A percentile compares a stretch with the other conserved stretches of the same genome.
phyloP scores from a whole-genome alignment of 306 rosid species.

The Casuarina equisetifolia region DNA sequence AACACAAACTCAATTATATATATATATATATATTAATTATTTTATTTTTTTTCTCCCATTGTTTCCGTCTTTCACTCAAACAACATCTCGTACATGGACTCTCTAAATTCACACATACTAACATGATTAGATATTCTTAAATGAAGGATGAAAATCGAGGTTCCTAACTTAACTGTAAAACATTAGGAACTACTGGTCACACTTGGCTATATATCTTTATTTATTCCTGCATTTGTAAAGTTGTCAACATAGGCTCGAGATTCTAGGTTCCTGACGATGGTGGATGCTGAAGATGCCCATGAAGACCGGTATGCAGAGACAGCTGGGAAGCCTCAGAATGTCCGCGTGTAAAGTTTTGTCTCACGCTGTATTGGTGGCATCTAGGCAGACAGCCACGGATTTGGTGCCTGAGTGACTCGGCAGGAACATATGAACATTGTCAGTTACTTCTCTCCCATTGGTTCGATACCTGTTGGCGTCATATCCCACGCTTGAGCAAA shows the following conservation, averaged over 20 bases:
- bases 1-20: too few relatives aligned
- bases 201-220: too few relatives aligned
- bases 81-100: too few relatives aligned
- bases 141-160: too few relatives aligned
- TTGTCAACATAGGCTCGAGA: not conserved
- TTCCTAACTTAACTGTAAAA: too few relatives aligned
- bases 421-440: not conserved
- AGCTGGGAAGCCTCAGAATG: not conserved
- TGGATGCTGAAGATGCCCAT: slow-evolving; percentile 12
- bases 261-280: not conserved
- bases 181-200: too few relatives aligned
- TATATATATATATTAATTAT: too few relatives aligned
- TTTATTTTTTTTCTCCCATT: too few relatives aligned
- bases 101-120: too few relatives aligned
- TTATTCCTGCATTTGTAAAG: not conserved
- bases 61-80: too few relatives aligned
- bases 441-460: not conserved
- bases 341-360: not conserved
- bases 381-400: not conserved
- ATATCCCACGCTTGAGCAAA: too few relatives aligned
- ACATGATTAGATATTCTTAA: too few relatives aligned
- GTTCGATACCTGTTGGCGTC: not conserved
- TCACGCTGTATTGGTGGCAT: not conserved
- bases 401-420: not conserved
- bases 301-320: slow-evolving; percentile 8